These are phyloP conservation scores for Trichoderma semiorbis DNA, from an alignment of 2,329 filamentous ascomycete genomes.

Conservation along the genomic window DNA sequence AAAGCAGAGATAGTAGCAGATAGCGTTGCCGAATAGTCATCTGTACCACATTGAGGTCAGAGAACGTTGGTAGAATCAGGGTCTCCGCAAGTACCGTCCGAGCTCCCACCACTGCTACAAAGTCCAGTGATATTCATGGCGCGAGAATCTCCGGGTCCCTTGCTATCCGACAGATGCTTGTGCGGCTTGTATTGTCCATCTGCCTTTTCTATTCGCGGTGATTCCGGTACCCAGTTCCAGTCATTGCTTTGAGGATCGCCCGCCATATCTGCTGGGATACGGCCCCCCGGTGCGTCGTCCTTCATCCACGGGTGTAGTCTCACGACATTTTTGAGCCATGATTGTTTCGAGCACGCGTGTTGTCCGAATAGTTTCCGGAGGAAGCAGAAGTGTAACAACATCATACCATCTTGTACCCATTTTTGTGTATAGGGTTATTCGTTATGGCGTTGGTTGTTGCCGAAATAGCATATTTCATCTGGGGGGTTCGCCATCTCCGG, in stretches of 20 bases:
- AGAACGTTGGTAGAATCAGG: background rate
- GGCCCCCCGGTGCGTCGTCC: background rate
- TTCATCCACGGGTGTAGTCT: background rate
- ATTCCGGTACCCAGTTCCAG: background rate
- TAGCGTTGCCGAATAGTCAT: background rate
- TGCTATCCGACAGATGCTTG: too few species aligned
- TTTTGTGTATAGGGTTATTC: too few species aligned
- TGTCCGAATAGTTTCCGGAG: too few species aligned
- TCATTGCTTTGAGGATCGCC: background rate
- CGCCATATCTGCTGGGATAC: background rate
- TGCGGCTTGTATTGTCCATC: too few species aligned
- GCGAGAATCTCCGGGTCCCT: background rate
- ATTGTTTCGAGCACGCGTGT: background rate
- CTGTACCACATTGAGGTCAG: background rate
- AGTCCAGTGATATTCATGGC: background rate
- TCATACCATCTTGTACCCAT: too few species aligned
- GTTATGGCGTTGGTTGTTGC: too few species aligned
- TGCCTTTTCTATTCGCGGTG: background rate
- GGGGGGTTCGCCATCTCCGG: slow-evolving; percentile 26
- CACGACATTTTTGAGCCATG: background rate
- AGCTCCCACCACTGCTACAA: background rate
- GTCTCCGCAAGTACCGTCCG: background rate
- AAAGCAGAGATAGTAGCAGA: background rate
- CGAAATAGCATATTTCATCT: too few species aligned
- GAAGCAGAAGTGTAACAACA: too few species aligned